Conservation (phyloP, 176 grass and related monocot genomes). For the Oryza longistaminata region DNA sequence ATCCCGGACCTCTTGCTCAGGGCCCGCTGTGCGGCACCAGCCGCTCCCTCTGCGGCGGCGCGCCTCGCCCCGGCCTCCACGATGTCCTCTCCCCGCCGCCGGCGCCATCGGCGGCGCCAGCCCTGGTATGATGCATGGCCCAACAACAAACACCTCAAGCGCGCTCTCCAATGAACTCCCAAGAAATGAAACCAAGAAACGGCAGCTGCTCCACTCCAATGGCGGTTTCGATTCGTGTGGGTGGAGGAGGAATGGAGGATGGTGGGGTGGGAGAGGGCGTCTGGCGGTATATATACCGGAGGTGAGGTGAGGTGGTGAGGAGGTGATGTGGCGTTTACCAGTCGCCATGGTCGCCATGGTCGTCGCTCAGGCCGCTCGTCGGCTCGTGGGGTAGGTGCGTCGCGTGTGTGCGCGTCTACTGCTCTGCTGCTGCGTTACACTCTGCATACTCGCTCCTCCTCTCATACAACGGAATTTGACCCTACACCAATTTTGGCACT, state of each 20-base stretch:
- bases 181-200: background rate
- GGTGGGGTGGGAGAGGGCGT: background rate
- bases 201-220: background rate
- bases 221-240: background rate
- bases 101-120: slow-evolving; percentile 24
- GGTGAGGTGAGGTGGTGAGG: background rate
- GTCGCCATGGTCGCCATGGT: background rate
- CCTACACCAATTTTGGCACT: too few relatives aligned
- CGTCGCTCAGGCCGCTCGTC: background rate
- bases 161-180: too few relatives aligned
- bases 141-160: too few relatives aligned
- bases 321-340: background rate
- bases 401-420: too few relatives aligned
- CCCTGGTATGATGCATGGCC: slow-evolving; percentile 36
- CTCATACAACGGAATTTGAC: too few relatives aligned
- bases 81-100: slow-evolving; percentile 18
- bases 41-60: slow-evolving; percentile 24
- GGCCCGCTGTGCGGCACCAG: slow-evolving; percentile 72
- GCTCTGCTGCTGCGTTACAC: background rate
- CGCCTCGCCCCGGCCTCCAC: slow-evolving; percentile 36
- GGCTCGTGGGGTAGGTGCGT: background rate
- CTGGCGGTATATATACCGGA: slow-evolving; percentile 27
- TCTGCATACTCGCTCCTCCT: too few relatives aligned
- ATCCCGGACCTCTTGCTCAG: slow-evolving; percentile 55
- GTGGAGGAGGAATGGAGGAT: background rate